A percentile compares a stretch with the other conserved stretches of the same genome.
Conservation (phyloP, 305 asterid genomes). For the Rubia peregrina region DNA sequence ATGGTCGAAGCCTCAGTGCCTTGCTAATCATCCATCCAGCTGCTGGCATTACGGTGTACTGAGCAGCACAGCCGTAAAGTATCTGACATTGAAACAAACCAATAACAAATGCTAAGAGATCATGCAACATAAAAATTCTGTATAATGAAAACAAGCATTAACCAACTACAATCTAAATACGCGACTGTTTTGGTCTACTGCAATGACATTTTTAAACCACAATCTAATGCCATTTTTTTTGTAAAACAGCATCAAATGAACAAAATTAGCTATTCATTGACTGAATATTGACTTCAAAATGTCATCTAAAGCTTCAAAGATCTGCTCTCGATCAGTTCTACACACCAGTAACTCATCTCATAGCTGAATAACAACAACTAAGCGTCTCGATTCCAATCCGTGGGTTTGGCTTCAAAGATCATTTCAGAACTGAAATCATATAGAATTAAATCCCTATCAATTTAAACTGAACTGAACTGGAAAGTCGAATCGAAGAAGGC, state of each 20-base stretch:
- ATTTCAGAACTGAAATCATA: not conserved
- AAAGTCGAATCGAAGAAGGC: too few species aligned
- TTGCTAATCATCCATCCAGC: slow-evolving; percentile 65
- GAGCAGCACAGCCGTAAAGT: slow-evolving; percentile 82
- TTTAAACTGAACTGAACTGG: too few species aligned
- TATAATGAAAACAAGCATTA: not conserved
- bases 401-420: not conserved
- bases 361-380: not conserved
- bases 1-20: slow-evolving; percentile 61
- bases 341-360: not conserved
- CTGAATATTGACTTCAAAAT: not conserved
- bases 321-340: not conserved
- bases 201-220: not conserved
- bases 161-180: not conserved
- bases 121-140: not conserved
- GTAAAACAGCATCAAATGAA: not conserved
- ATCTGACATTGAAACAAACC: slow-evolving; percentile 41
- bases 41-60: slow-evolving; percentile 72
- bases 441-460: too few species aligned
- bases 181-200: not conserved
- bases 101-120: not conserved
- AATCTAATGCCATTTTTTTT: not conserved
- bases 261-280: not conserved
- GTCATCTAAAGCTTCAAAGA: slow-evolving; percentile 1
- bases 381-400: not conserved